These are phyloP conservation scores for Erysimum cheiri DNA, from an alignment of 441 rosid species.

Conservation along the genomic window DNA sequence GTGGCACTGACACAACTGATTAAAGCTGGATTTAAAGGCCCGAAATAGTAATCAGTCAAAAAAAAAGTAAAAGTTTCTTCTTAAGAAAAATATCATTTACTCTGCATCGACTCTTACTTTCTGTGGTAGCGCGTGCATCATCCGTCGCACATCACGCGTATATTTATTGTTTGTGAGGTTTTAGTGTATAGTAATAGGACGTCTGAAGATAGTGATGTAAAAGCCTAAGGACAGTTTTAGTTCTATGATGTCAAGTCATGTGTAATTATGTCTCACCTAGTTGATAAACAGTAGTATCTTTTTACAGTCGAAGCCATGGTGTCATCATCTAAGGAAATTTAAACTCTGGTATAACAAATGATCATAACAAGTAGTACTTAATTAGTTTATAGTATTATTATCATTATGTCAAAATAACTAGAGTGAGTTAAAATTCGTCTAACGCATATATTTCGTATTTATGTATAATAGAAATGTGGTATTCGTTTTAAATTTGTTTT, in stretches of 20 bases:
- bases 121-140: slow-evolving; percentile 14
- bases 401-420: no score
- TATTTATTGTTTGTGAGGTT: neutral
- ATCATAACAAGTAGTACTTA: no score
- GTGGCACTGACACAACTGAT: slow-evolving; percentile 64
- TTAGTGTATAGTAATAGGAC: slow-evolving; percentile 15
- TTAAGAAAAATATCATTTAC: slow-evolving; percentile 19
- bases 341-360: no score
- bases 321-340: no score
- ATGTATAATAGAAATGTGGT: neutral
- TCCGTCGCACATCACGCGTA: neutral
- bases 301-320: neutral
- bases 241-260: slow-evolving; percentile 39
- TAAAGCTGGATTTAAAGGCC: slow-evolving; percentile 54
- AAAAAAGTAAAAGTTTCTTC: slow-evolving; percentile 37
- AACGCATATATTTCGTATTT: no score
- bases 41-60: slow-evolving; percentile 44
- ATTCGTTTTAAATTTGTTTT: neutral
- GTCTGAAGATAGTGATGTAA: slow-evolving; percentile 34
- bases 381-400: no score
- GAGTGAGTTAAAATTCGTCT: no score
- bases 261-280: slow-evolving; percentile 27
- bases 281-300: slow-evolving; percentile 5
- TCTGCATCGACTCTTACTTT: slow-evolving; percentile 10
- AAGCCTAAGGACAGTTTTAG: slow-evolving; percentile 39